phyloP scores from a whole-genome alignment of 202 grass and related monocot genomes.

The Elaeis oleifera region DNA sequence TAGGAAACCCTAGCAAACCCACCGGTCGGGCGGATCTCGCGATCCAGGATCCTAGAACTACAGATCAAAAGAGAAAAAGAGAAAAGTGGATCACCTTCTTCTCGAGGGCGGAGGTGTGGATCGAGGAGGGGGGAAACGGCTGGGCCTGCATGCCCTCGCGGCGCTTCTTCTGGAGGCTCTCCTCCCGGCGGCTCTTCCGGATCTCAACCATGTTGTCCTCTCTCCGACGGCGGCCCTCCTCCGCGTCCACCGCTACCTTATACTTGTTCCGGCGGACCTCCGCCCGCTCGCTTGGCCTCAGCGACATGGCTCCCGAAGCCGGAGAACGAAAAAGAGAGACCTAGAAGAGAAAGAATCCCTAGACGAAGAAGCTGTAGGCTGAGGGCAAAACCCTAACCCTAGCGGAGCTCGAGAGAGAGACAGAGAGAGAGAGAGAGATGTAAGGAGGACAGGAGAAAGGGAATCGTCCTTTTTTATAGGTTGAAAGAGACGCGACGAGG shows the following conservation, averaged over 20 bases:
- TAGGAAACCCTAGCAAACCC: not conserved
- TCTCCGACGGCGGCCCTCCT: constrained; percentile 24
- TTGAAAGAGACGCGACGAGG: not conserved
- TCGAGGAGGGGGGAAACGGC: constrained; percentile 11
- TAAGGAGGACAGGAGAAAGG: not conserved
- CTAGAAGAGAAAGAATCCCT: not conserved
- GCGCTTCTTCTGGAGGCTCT: constrained; percentile 27
- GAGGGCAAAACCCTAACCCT: constrained; percentile 5
- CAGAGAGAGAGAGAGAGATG: not conserved
- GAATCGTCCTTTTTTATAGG: no score
- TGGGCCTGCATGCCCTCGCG: constrained; percentile 47
- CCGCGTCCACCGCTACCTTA: constrained; percentile 28
- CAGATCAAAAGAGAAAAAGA: not conserved
- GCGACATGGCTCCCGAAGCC: constrained; percentile 7
- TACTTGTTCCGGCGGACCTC: constrained; percentile 29
- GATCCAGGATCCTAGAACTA: not conserved
- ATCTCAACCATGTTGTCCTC: constrained; percentile 32
- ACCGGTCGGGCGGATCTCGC: not conserved
- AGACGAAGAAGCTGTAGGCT: no score
- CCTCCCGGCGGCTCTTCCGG: constrained; percentile 26
- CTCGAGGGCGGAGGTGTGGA: constrained; percentile 44
- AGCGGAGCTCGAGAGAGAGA: not conserved
- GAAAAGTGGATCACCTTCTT: constrained; percentile 42
- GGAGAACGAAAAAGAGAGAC: not conserved
- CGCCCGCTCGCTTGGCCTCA: constrained; percentile 28